Percentiles rank a stretch among this genome's conserved stretches.
Conservation (phyloP, 768 basidiomycete genomes). For the Lactarius indigo region DNA sequence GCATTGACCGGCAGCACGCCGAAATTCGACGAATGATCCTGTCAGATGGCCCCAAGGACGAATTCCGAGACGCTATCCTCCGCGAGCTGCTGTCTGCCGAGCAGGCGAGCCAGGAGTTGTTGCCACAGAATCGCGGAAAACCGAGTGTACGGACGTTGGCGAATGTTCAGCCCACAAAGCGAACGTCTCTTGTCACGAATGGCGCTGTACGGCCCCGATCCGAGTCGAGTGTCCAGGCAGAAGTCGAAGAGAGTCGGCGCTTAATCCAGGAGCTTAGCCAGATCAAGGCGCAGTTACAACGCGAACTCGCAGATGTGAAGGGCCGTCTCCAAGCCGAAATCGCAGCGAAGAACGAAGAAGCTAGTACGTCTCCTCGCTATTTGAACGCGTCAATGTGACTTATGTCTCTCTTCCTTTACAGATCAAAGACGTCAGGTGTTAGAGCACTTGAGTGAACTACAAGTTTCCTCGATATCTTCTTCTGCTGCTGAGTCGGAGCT, state of each 20-base stretch:
- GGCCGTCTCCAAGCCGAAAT: constrained; percentile 54
- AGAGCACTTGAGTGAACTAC: constrained; percentile 57
- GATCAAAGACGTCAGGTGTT: constrained; percentile 59
- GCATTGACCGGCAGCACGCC: constrained; percentile 64
- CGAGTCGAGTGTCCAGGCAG: constrained; percentile 48
- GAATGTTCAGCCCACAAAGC: constrained; percentile 49
- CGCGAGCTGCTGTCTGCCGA: constrained; percentile 61
- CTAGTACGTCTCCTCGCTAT: constrained; percentile 40
- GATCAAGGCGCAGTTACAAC: constrained; percentile 55
- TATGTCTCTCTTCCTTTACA: constrained; percentile 29
- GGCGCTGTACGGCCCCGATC: constrained; percentile 37
- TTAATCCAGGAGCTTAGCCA: constrained; percentile 58
- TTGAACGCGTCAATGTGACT: neutral
- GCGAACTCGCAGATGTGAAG: constrained; percentile 48
- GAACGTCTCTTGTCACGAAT: constrained; percentile 31
- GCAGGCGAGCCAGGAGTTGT: constrained; percentile 53
- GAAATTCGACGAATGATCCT: constrained; percentile 67
- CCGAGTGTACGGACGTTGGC: constrained; percentile 38
- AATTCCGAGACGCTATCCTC: constrained; percentile 59
- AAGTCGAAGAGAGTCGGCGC: constrained; percentile 61
- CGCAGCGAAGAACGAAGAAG: constrained; percentile 53
- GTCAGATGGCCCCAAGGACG: constrained; percentile 53
- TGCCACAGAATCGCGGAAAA: constrained; percentile 33
- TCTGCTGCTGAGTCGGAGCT: constrained; percentile 63
- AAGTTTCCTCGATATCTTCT: constrained; percentile 55